Evolutionary conservation across 2,329 filamentous ascomycete genomes (phyloP).

Genomic region (Cordyceps cateniannulata): DNA sequence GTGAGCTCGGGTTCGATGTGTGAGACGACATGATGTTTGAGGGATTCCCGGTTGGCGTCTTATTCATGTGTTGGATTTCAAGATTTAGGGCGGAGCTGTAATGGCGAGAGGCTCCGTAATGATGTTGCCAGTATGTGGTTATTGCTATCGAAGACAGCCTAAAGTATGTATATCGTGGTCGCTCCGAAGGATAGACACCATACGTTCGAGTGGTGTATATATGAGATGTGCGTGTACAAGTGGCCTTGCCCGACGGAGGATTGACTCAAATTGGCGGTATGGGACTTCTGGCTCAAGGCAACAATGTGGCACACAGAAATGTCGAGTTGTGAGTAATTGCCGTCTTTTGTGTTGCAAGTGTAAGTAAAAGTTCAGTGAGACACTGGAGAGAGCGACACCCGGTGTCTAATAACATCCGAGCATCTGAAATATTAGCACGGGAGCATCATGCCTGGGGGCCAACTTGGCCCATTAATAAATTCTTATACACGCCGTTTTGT

Average conservation of each 20-base stretch:
- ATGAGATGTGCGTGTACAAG: neutral
- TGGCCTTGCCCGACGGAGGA: neutral
- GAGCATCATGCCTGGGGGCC: neutral
- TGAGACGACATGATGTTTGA: neutral
- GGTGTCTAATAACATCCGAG: slow-evolving; percentile 2
- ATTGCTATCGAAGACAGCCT: neutral
- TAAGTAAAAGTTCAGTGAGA: neutral
- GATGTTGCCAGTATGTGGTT: neutral
- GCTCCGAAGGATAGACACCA: neutral
- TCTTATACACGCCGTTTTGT: neutral
- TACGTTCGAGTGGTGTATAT: neutral
- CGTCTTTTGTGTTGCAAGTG: neutral
- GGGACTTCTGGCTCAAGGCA: too few relatives aligned
- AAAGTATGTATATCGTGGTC: too few relatives aligned
- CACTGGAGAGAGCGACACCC: neutral
- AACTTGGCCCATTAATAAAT: neutral
- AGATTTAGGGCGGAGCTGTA: neutral
- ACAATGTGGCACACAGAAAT: too few relatives aligned
- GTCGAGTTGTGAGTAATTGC: neutral
- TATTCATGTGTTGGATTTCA: neutral
- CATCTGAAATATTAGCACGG: neutral
- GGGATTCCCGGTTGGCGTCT: neutral
- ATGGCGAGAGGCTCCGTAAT: too few relatives aligned
- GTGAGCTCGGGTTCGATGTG: neutral
- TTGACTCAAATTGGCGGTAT: too few relatives aligned